A percentile compares a stretch with the other conserved stretches of the same genome.
These are phyloP conservation scores for Knoxia roxburghii DNA, from an alignment of 257 asterid genomes.

Conservation along the genomic window DNA sequence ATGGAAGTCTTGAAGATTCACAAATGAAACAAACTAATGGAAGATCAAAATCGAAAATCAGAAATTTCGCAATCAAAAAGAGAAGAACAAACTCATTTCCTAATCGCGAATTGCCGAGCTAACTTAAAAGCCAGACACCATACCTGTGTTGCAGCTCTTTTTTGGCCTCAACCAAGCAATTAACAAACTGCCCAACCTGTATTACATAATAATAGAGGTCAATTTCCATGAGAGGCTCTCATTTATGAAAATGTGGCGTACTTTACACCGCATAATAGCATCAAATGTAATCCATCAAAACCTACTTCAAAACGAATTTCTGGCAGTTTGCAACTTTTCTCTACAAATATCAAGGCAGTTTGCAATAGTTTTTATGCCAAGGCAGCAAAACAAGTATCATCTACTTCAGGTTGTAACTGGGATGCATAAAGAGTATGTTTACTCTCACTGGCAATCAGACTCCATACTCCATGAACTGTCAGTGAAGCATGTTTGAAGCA, in stretches of 20 bases:
- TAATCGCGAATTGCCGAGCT: neutral
- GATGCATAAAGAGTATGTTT: neutral
- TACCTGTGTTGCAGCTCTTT: constrained; percentile 65
- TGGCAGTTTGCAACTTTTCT: neutral
- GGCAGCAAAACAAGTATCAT: neutral
- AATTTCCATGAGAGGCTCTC: neutral
- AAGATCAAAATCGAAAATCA: no score
- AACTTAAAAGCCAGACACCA: neutral
- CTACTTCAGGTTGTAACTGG: neutral
- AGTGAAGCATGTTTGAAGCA: neutral
- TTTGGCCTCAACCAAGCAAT: constrained; percentile 66
- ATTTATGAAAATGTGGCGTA: neutral
- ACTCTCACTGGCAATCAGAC: neutral
- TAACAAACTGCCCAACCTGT: constrained; percentile 69
- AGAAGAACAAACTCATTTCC: neutral
- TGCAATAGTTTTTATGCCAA: neutral
- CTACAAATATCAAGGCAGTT: neutral
- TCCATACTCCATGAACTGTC: no score
- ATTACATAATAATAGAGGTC: constrained; percentile 15
- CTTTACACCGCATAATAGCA: neutral
- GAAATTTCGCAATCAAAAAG: neutral
- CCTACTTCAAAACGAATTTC: neutral
- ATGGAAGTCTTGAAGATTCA: neutral
- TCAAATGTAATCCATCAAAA: neutral
- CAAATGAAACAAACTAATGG: neutral